Evolutionary conservation across 1,139 yeast species (phyloP), one percentile per base, ranked within the genome.

Genomic region (Saccharomyces pastorianus): DNA sequence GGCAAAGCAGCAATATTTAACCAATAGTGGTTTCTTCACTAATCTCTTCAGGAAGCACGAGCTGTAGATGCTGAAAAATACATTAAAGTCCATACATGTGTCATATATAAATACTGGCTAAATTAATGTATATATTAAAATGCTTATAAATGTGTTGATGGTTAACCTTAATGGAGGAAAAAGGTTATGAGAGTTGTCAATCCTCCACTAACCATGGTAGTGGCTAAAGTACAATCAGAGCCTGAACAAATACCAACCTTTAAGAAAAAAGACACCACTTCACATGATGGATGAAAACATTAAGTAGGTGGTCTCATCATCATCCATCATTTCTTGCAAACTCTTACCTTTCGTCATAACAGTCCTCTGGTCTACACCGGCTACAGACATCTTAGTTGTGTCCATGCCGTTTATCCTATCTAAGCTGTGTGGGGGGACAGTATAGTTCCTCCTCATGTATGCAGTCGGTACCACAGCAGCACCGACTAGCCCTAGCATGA

Each of bases 201-300:
- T 6, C n/a, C 34, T 31, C 34, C 34, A 31, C 1, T 31, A 31
- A 31, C 14, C 34, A 28, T 28, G 3, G 11, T 11, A 28, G 11
- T 28, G 31, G 11, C 31, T 28, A 28, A 28, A 20, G 5, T 28
- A 11, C 31, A 28, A 28, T 28, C 8, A 32, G 2, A 32, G 20
- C n/a, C 38, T 32, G 6, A 32, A 32, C 20, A 20, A 20, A 20
- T 20, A n/a, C n/a, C n/a, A n/a, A n/a, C n/a, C n/a, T n/a, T n/a
- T n/a, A n/a, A 31, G n/a, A 13, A 6, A 31, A 31, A 31, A 11
- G 4, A 31, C 34, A 4, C 14, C 2, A n/a, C 13, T 17, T 57
- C 53, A 65, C 51, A 65, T 56, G 44, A 65, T 64, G 9, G 69
- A 64, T 4, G 69, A 65, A 27, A 64, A 60, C 58, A 66, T 52